phyloP scores from a whole-genome alignment of 306 rosid species.

The Pachyrhizus erosus region DNA sequence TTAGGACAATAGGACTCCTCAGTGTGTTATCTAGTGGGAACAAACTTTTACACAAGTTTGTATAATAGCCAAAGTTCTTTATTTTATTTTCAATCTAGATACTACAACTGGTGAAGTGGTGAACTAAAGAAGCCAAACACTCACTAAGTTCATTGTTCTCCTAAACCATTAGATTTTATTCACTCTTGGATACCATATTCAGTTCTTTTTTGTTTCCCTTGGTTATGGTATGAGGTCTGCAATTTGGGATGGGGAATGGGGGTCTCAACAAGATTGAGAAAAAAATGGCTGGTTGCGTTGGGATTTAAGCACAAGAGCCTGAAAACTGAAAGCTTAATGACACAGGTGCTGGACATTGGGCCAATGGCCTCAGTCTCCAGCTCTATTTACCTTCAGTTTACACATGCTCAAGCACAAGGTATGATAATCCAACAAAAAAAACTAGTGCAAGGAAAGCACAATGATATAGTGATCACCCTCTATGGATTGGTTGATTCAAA shows the following conservation, averaged over 20 bases:
- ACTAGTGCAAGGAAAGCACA: conserved; percentile 3
- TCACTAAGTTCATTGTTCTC: background rate
- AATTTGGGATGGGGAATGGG: background rate
- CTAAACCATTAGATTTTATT: background rate
- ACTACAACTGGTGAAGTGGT: background rate
- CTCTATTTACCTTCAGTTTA: background rate
- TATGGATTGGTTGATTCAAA: background rate
- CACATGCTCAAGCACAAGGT: conserved; percentile 13
- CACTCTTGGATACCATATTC: background rate
- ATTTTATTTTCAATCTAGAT: background rate
- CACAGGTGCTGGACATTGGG: background rate
- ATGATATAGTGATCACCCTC: conserved; percentile 14
- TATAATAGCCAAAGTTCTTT: background rate
- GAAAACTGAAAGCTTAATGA: conserved; percentile 6
- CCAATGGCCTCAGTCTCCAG: conserved; percentile 7
- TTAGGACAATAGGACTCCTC: too few species aligned
- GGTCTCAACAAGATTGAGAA: background rate
- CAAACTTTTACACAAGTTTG: background rate
- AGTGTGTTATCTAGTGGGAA: too few species aligned
- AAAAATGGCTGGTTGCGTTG: background rate
- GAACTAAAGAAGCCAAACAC: conserved; percentile 18
- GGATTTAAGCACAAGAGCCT: conserved; percentile 7
- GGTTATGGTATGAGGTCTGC: background rate
- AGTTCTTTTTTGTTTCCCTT: background rate
- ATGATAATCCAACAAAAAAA: conserved; percentile 17